Evolutionary conservation across 345 rosid genomes (phyloP).

Genomic region (Camelina sativa): DNA sequence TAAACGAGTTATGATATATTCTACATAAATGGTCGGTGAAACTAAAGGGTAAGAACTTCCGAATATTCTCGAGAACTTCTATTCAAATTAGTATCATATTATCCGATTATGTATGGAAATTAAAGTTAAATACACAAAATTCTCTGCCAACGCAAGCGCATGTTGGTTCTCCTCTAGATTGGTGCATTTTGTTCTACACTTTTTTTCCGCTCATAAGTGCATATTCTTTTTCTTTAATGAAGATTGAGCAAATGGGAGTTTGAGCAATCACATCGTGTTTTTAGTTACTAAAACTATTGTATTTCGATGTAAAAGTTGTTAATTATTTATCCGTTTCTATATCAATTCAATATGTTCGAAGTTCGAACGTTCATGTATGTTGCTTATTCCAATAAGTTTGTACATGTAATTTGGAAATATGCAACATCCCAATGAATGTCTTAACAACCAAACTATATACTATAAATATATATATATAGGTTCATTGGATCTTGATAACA

Average conservation of each 20-base stretch:
- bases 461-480: constrained; percentile 29
- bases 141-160: constrained; percentile 33
- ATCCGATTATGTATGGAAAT: constrained; percentile 2
- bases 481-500: constrained; percentile 43
- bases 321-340: not conserved
- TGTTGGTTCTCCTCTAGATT: constrained; percentile 43
- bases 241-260: not conserved
- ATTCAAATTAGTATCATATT: constrained; percentile 8
- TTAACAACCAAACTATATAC: constrained; percentile 35
- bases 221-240: not conserved
- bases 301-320: not conserved
- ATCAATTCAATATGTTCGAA: constrained; percentile 5
- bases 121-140: not conserved
- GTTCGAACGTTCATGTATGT: constrained; percentile 34
- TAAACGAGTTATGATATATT: constrained; percentile 32
- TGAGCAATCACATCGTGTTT: constrained; percentile 3
- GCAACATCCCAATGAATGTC: constrained; percentile 39
- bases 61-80: constrained; percentile 37
- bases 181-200: constrained; percentile 19
- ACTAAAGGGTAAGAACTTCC: constrained; percentile 21
- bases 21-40: constrained; percentile 36
- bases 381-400: constrained; percentile 39
- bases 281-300: not conserved
- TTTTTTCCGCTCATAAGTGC: not conserved
- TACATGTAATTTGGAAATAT: constrained; percentile 42